Percentiles rank a stretch among this genome's conserved stretches.
Conservation (phyloP, 2,329 filamentous ascomycete species). For the Zymoseptoria pseudotritici region DNA sequence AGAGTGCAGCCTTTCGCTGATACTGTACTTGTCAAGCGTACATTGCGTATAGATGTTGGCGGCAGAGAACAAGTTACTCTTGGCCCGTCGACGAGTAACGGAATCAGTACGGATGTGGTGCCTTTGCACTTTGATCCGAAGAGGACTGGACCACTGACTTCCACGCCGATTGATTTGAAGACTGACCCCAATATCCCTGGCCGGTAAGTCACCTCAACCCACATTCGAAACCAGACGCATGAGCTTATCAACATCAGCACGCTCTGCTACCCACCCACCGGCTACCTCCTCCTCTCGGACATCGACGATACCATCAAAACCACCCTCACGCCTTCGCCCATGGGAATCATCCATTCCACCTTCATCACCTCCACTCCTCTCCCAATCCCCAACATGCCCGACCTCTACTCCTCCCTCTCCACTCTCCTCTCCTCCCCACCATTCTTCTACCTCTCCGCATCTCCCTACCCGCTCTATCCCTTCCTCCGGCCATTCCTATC, state of each 20-base stretch:
- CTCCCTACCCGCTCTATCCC: slow-evolving; percentile 88
- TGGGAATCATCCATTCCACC: slow-evolving; percentile 74
- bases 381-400: slow-evolving; percentile 73
- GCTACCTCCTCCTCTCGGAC: slow-evolving; percentile 39
- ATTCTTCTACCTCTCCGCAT: slow-evolving; percentile 91
- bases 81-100: slow-evolving; percentile 27
- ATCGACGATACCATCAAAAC: slow-evolving; percentile 95
- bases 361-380: slow-evolving; percentile 64
- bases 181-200: background rate
- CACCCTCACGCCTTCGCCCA: slow-evolving; percentile 70
- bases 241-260: background rate
- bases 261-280: background rate
- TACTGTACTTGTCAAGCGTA: slow-evolving; percentile 62
- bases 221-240: too few relatives aligned
- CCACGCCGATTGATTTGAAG: slow-evolving; percentile 62
- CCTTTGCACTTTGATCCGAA: slow-evolving; percentile 23
- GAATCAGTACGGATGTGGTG: slow-evolving; percentile 26
- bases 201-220: background rate
- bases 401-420: slow-evolving; percentile 65
- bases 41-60: slow-evolving; percentile 57
- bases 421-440: slow-evolving; percentile 52
- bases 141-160: slow-evolving; percentile 55
- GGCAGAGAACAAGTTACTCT: slow-evolving; percentile 30
- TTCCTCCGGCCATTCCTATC: slow-evolving; percentile 72
- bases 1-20: slow-evolving; percentile 73